These are phyloP conservation scores for Hypoxylon lienhwacheense DNA, from an alignment of 495 filamentous ascomycete genomes.

Conservation along the genomic window DNA sequence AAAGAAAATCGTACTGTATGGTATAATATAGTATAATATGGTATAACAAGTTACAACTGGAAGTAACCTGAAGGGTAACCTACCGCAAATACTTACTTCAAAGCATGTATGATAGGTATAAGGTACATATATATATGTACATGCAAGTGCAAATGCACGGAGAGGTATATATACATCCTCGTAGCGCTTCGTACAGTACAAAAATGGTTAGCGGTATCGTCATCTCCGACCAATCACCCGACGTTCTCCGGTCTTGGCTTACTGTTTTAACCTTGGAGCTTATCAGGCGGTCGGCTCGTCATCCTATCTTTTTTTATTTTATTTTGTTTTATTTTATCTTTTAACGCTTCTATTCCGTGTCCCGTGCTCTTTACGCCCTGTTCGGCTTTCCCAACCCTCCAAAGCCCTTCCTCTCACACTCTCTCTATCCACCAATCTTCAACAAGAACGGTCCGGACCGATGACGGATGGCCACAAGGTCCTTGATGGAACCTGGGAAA, in stretches of 20 bases:
- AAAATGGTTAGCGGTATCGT: slow-evolving; percentile 26
- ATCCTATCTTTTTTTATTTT: slow-evolving; percentile 24
- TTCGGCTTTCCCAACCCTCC: slow-evolving; percentile 17
- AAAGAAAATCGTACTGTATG: no score
- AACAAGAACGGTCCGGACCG: slow-evolving; percentile 36
- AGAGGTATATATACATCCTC: background rate
- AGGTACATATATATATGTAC: no score
- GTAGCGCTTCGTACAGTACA: slow-evolving; percentile 2
- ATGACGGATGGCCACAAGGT: slow-evolving; percentile 44
- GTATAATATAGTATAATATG: no score
- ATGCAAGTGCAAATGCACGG: no score
- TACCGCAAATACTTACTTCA: no score
- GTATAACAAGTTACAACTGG: no score
- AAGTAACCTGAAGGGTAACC: no score
- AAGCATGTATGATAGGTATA: no score
- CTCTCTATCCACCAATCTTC: slow-evolving; percentile 12
- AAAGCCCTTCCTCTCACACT: background rate
- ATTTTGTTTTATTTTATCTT: background rate
- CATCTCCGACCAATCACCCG: slow-evolving; percentile 25
- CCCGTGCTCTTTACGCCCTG: background rate
- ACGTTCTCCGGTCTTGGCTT: slow-evolving; percentile 20
- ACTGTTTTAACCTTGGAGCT: slow-evolving; percentile 11
- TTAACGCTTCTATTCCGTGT: slow-evolving; percentile 4
- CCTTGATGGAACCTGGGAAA: background rate
- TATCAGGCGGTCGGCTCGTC: slow-evolving; percentile 37